Percentiles rank a stretch among this genome's conserved stretches.
Evolutionary conservation across 371 early-diverging fungal species (phyloP).

Genomic region (Actinomortierella ambigua): DNA sequence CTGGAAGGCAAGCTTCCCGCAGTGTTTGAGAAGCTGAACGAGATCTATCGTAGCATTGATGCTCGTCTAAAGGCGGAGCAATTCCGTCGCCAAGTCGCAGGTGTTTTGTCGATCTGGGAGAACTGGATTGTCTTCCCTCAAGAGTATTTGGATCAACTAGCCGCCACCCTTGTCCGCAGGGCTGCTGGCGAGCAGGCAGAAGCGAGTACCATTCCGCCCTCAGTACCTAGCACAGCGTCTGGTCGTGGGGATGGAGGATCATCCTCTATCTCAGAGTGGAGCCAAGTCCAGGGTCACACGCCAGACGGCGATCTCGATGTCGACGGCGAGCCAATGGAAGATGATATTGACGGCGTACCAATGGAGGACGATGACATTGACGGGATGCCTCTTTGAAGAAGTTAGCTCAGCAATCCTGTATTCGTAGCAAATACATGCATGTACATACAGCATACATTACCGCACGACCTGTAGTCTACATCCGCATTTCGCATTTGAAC

Average conservation of each 20-base stretch:
- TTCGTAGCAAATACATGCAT: slow-evolving; percentile 3
- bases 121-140: slow-evolving; percentile 86
- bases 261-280: background rate
- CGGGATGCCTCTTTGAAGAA: slow-evolving; percentile 19
- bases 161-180: slow-evolving; percentile 51
- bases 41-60: slow-evolving; percentile 67
- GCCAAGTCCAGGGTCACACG: slow-evolving; percentile 3
- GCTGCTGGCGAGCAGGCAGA: slow-evolving; percentile 13
- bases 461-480: background rate
- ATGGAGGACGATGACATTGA: slow-evolving; percentile 44
- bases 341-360: slow-evolving; percentile 56
- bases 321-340: slow-evolving; percentile 51
- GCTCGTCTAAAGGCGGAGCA: slow-evolving; percentile 86
- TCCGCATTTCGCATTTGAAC: background rate
- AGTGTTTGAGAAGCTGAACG: slow-evolving; percentile 76
- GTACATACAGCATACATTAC: background rate
- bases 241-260: background rate
- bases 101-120: slow-evolving; percentile 84
- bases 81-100: slow-evolving; percentile 68
- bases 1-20: slow-evolving; percentile 70
- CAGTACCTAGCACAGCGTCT: slow-evolving; percentile 1
- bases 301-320: slow-evolving; percentile 37
- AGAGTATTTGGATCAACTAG: slow-evolving; percentile 62
- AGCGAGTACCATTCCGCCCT: background rate
- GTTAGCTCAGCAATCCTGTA: background rate